phyloP scores from a whole-genome alignment of 2,329 filamentous ascomycete genomes.

The Stemphylium beticola region DNA sequence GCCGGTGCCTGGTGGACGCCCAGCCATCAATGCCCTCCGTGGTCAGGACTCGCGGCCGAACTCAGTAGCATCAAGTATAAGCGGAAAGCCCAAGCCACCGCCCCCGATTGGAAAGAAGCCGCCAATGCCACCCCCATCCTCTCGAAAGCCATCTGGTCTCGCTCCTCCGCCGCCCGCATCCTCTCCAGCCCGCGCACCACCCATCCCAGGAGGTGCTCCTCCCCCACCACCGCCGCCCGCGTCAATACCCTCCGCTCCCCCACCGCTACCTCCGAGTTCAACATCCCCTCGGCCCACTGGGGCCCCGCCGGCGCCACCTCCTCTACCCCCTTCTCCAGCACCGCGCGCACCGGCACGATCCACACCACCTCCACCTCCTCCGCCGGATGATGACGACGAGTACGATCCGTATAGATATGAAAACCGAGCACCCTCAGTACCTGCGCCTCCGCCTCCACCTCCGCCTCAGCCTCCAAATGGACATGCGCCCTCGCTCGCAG shows the following conservation, averaged over 20 bases:
- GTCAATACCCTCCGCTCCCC: slow-evolving; percentile 52
- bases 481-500: slow-evolving; percentile 57
- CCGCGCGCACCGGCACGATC: slow-evolving; percentile 31
- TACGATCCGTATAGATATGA: slow-evolving; percentile 54
- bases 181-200: slow-evolving; percentile 52
- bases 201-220: slow-evolving; percentile 47
- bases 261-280: slow-evolving; percentile 47
- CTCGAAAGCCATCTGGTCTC: slow-evolving; percentile 63
- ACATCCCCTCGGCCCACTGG: slow-evolving; percentile 28
- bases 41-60: slow-evolving; percentile 61
- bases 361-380: slow-evolving; percentile 33
- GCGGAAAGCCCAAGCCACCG: slow-evolving; percentile 70
- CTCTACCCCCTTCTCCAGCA: slow-evolving; percentile 22
- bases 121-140: slow-evolving; percentile 63
- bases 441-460: slow-evolving; percentile 58
- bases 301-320: slow-evolving; percentile 29
- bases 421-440: slow-evolving; percentile 32
- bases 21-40: slow-evolving; percentile 66
- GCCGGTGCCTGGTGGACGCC: slow-evolving; percentile 58
- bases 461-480: slow-evolving; percentile 56
- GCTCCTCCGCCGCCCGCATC: slow-evolving; percentile 49
- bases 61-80: slow-evolving; percentile 65
- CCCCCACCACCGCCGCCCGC: slow-evolving; percentile 50
- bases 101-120: slow-evolving; percentile 79
- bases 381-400: slow-evolving; percentile 32